Conservation (phyloP, 1,139 yeast genomes). For the Saccharomyces hybrid region DNA sequence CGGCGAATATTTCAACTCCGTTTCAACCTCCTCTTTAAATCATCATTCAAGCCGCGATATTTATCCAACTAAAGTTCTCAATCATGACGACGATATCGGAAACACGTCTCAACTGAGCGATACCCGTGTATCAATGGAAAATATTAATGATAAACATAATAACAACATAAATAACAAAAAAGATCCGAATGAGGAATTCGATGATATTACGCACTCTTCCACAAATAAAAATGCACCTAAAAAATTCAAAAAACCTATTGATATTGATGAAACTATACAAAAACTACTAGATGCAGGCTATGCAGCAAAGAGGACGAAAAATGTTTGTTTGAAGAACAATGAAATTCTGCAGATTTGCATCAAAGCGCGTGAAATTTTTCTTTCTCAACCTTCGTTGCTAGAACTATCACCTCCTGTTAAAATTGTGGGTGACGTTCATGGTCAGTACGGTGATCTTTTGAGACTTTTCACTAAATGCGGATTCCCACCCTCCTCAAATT, state of each 20-base stretch:
- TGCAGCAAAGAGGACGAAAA: conserved; percentile 84
- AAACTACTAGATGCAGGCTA: conserved; percentile 91
- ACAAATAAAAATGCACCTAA: conserved; percentile 10
- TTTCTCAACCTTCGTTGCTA: too few species aligned
- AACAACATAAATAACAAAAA: neutral
- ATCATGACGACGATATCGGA: conserved; percentile 2
- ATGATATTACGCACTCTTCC: conserved; percentile 1
- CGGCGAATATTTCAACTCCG: neutral
- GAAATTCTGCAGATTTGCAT: conserved; percentile 56
- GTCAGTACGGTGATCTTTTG: too few species aligned
- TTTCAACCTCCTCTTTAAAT: neutral
- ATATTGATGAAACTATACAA: conserved; percentile 85
- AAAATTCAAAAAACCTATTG: conserved; percentile 39
- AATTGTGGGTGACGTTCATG: too few species aligned
- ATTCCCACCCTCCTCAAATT: too few species aligned
- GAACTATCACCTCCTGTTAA: too few species aligned
- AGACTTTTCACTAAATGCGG: too few species aligned
- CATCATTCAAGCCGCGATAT: neutral
- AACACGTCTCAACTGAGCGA: conserved; percentile 6
- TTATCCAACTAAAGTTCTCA: neutral
- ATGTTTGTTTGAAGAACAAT: conserved; percentile 76
- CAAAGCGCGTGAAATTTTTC: too few species aligned
- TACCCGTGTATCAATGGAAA: conserved; percentile 8
- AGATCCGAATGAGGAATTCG: conserved; percentile 1
- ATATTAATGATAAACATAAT: conserved; percentile 1